Evolutionary conservation across 176 grass and related monocot genomes (phyloP), one percentile per base, ranked within the genome.

Genomic region (Aegilops tauschii): DNA sequence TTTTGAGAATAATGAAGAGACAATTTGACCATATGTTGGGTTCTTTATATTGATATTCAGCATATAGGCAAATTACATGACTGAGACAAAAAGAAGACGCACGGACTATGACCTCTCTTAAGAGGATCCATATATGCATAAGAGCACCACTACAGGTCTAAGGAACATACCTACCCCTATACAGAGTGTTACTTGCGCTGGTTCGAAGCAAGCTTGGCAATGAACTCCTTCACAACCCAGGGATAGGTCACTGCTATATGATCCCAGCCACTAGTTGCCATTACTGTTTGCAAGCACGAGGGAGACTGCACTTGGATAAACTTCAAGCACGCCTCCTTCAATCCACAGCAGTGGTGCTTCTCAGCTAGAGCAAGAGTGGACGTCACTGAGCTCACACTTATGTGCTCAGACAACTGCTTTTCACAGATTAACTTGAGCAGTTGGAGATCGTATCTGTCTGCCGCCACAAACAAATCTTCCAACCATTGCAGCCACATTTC

Each of bases 281-380:
- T 73, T 25, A 73, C 5, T 73, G 39, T 42, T 44, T 44, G 36
- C 37, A 73, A 73, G 40, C 36, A 73, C 2, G 39, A 3, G 5
- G 69, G 69, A 73, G 69, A 73, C 21, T 44, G 69, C 21, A 25
- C 69, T 44, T 73, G 69, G 18, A 73, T 73, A 73, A 73, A 73
- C 11, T 73, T 73, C 21, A 73, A 27, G 11, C 69, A 73, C 4
- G 36, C 20, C 20, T 73, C 69, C 36, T 39, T 73, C 37, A 73
- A 73, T 73, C 21, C 23, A 37, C 1, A 10, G 11, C 20, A 73
- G 0, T 42, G 21, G 69, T 73, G 21, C 20, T 44, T 11, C 69
- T 73, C 69, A 13, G 69, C 69, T 42, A 73, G 21, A 73, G 69
- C 21, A 73, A 73, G 69, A 44, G 21, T 73, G 21, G 69, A 42